phyloP scores from a whole-genome alignment of 2,329 filamentous ascomycete species.

The Sarocladium strictum region DNA sequence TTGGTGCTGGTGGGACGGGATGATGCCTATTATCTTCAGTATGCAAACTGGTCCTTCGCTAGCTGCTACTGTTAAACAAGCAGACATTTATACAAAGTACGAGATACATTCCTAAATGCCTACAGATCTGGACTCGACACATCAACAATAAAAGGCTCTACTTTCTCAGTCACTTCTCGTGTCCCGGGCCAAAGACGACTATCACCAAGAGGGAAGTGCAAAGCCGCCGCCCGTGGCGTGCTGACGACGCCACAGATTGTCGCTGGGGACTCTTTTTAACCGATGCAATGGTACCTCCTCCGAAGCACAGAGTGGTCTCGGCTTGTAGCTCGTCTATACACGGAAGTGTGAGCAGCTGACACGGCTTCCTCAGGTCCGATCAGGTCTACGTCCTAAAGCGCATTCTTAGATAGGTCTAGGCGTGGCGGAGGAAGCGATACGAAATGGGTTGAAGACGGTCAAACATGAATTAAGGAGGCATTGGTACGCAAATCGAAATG shows the following conservation, averaged over 20 bases:
- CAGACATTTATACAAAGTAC: too few species aligned
- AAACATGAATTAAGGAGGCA: not conserved
- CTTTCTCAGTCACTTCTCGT: too few species aligned
- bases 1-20: too few species aligned
- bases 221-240: not conserved
- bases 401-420: not conserved
- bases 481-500: not conserved
- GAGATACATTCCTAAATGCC: too few species aligned
- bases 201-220: too few species aligned
- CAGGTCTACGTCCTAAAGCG: too few species aligned
- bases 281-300: conserved; percentile 2
- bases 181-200: too few species aligned
- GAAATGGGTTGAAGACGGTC: not conserved
- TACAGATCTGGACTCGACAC: too few species aligned
- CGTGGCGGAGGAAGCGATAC: not conserved
- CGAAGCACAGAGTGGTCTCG: not conserved
- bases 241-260: not conserved
- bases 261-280: conserved; percentile 1
- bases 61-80: too few species aligned
- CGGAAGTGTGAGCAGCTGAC: not conserved
- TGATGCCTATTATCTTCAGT: too few species aligned
- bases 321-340: not conserved
- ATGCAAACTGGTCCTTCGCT: too few species aligned
- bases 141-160: too few species aligned
- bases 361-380: not conserved